Base-by-base conservation (phyloP, 2,329 filamentous ascomycete species). In the Neonectria coccinea region DNA sequence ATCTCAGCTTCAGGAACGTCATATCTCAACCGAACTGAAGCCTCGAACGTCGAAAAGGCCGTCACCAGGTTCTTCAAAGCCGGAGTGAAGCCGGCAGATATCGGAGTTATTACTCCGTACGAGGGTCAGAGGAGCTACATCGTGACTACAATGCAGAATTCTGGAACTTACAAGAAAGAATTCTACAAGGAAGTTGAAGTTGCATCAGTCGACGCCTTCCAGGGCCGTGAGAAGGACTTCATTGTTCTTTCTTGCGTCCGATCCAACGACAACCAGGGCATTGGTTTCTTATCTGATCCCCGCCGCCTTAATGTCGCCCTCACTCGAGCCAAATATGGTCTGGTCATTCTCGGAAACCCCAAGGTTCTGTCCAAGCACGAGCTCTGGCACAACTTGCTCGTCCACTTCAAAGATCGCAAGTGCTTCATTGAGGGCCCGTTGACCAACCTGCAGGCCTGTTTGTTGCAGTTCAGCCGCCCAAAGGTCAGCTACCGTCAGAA, bases 31-130 rank as follows among this genome's bases (percentile, higher is more conserved):
- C 92, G 96, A 51, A 98, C 96, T 1, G 96, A 99, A 79, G 94
- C 96, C 4, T 92, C 94, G 51, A 98, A 98, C 70, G 96, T 99
- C 33, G 96, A 99, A 82, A 99, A 99, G 85, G 94, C 97, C 65
- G 94, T 99, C 45, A 97, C 95, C 10, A 91, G 96, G 54, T 99
- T 99, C 82, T 97, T 99, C 88, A 98, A 97, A 81, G 96, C 97
- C 25, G 95, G 95, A 52, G 96, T 99, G n/a, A 92, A 94, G 76
- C 94, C 96, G 5, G 85, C 87, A 54, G 93, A 95, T 70, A 98
- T 99, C 76, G 96, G 96, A 82, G 96, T 99, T 74, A 98, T 99
- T 76, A 99, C 96, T 16, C 96, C 96, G 59, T 99, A 99, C 79
- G 96, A 99, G 82, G 96, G 96, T 63, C 96, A 99, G 81, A 92